These are phyloP conservation scores for Sporisorium iseilematis-ciliati DNA, from an alignment of 1,284 basidiomycete species.

Conservation along the genomic window DNA sequence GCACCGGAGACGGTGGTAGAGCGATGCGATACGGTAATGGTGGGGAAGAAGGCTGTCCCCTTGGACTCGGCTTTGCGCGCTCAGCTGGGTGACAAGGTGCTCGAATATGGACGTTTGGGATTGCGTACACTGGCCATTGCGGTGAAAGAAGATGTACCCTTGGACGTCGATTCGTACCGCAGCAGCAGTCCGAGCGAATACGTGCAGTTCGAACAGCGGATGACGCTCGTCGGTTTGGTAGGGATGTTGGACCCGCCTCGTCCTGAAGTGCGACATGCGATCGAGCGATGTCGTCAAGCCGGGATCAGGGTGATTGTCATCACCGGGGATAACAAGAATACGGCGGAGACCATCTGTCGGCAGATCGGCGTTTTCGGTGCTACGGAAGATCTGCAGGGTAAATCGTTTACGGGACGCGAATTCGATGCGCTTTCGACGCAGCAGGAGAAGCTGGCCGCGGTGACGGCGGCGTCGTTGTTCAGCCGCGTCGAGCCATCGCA, in stretches of 20 bases:
- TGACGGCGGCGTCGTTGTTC: slow-evolving; percentile 88
- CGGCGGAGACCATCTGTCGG: slow-evolving; percentile 95
- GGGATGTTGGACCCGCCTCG: slow-evolving; percentile 99
- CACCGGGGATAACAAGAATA: slow-evolving; percentile 98
- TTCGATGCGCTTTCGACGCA: slow-evolving; percentile 81
- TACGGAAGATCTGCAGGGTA: slow-evolving; percentile 75
- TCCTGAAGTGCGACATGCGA: slow-evolving; percentile 87
- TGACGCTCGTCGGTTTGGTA: slow-evolving; percentile 93
- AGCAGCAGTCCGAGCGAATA: slow-evolving; percentile 77
- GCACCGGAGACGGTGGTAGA: slow-evolving; percentile 95
- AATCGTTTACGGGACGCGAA: slow-evolving; percentile 94
- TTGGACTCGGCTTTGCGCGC: slow-evolving; percentile 75
- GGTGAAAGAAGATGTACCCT: slow-evolving; percentile 77
- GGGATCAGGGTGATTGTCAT: slow-evolving; percentile 97
- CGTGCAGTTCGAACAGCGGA: slow-evolving; percentile 79
- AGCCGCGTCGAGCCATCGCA: slow-evolving; percentile 93
- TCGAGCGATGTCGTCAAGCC: slow-evolving; percentile 89
- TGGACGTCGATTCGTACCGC: slow-evolving; percentile 76
- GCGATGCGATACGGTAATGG: slow-evolving; percentile 82
- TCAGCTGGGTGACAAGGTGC: slow-evolving; percentile 77
- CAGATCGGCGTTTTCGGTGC: slow-evolving; percentile 88
- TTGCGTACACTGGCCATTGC: slow-evolving; percentile 92
- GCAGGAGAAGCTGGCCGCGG: slow-evolving; percentile 84
- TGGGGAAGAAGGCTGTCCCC: slow-evolving; percentile 55
- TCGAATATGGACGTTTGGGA: slow-evolving; percentile 82